Evolutionary conservation across 2,329 filamentous ascomycete genomes (phyloP), one percentile per base, ranked within the genome.

Genomic region (Penicillium occitanis): DNA sequence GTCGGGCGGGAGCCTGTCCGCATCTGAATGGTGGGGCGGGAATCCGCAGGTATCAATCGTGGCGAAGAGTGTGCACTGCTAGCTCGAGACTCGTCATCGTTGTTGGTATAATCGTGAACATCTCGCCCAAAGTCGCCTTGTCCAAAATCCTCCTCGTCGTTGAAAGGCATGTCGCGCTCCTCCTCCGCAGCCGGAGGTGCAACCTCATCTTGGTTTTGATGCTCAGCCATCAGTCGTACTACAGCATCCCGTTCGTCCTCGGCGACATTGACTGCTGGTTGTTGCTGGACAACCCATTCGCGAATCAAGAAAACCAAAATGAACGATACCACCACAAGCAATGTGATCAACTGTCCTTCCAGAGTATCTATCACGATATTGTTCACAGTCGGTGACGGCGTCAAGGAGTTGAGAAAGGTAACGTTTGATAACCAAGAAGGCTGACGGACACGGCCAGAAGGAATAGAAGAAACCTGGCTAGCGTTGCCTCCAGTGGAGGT

Each of bases 241-340:
- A 82, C 85, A 11, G 85, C 87, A 73, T 78, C 82, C 67, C 77
- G 83, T 73, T 75, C 80, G 10, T 74, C 76, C 69, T 78, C 89
- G 0, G 88, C 90, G 82, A 95, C 89, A 72, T 96, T 96, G 71
- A 95, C 90, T 69, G 93, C 90, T 5, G 94, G 95, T 75, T 99
- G 95, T 76, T 99, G 95, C 76, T 99, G 95, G 10, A 99, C 93
- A 61, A 99, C 95, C 86, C 97, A 99, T 80, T 99, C 95, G 57
- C 96, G 85, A 57, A 99, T 97, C 3, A 99, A 81, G 71, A 99
- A 99, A 50, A 99, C 89, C n/a, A 99, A 82, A 67, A 99, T 97
- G 77, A 98, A 99, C 66, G 90, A 93, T 53, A 97, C 86, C 7
- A 99, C 94, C 61, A 98, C 92, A 11, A 96, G 81, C 5, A 97